Evolutionary conservation across 257 asterid genomes (phyloP).

Genomic region (Ilex aquifolium): DNA sequence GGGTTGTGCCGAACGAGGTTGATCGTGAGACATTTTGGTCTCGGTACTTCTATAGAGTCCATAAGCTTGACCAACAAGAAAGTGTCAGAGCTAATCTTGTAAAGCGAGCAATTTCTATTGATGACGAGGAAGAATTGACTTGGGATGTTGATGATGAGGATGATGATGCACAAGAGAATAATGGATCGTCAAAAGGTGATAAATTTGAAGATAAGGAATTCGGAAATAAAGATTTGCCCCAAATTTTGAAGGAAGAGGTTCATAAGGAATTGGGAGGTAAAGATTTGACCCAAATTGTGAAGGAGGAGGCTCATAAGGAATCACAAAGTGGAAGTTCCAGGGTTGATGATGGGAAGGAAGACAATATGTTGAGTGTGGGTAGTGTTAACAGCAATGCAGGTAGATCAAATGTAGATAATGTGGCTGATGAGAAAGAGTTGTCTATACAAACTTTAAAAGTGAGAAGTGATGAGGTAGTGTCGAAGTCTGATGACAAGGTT

Average conservation of each 20-base stretch:
- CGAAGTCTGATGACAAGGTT: slow-evolving; percentile 29
- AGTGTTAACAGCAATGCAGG: not conserved
- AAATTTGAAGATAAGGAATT: slow-evolving; percentile 14
- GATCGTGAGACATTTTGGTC: slow-evolving; percentile 74
- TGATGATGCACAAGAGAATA: slow-evolving; percentile 13
- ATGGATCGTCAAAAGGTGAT: slow-evolving; percentile 13
- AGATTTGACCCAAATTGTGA: slow-evolving; percentile 12
- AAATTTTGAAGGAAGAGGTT: not conserved
- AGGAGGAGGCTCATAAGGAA: slow-evolving; percentile 19
- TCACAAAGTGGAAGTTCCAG: slow-evolving; percentile 9
- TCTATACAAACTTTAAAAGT: slow-evolving; percentile 15
- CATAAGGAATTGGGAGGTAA: slow-evolving; percentile 15
- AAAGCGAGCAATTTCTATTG: slow-evolving; percentile 59
- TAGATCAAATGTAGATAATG: not conserved
- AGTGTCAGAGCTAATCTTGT: slow-evolving; percentile 71
- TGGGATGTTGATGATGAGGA: slow-evolving; percentile 85
- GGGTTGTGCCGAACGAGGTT: slow-evolving; percentile 48
- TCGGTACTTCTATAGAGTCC: slow-evolving; percentile 67
- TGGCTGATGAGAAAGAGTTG: slow-evolving; percentile 23
- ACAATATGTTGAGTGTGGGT: slow-evolving; percentile 12
- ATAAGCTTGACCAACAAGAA: slow-evolving; percentile 77
- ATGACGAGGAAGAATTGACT: slow-evolving; percentile 71
- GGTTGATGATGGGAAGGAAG: slow-evolving; percentile 16
- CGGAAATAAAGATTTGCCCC: not conserved
- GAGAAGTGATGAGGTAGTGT: slow-evolving; percentile 14